phyloP scores from a whole-genome alignment of 179 eudicot species.

The Sideroxylon spinosum region DNA sequence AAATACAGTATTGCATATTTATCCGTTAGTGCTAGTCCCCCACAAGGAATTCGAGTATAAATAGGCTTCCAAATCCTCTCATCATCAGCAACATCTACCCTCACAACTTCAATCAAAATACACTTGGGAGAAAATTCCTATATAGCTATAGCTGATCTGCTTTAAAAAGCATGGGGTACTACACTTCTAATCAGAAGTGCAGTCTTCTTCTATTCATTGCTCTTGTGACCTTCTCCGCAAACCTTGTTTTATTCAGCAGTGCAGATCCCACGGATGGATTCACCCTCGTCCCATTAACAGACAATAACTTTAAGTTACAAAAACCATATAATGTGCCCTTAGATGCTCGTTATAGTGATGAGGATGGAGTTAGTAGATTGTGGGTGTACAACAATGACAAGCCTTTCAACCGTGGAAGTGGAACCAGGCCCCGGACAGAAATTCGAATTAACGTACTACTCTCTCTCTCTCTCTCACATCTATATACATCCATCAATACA shows the following conservation, averaged over 20 bases:
- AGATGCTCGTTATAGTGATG: background rate
- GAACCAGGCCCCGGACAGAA: constrained; percentile 3
- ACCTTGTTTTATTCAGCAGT: background rate
- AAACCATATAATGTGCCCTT: background rate
- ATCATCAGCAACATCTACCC: too few species aligned
- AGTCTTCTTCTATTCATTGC: background rate
- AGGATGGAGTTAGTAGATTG: background rate
- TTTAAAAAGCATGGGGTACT: too few species aligned
- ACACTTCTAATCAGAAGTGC: background rate
- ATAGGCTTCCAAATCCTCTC: too few species aligned
- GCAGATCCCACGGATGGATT: constrained; percentile 1
- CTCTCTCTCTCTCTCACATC: background rate
- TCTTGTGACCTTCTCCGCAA: background rate
- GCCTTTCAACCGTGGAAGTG: background rate
- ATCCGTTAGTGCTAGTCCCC: too few species aligned
- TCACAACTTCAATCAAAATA: too few species aligned
- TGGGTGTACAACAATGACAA: constrained; percentile 6
- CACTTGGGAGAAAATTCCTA: too few species aligned
- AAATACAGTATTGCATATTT: too few species aligned
- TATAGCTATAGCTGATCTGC: too few species aligned
- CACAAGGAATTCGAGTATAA: too few species aligned
- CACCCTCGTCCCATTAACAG: background rate
- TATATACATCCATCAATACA: too few species aligned
- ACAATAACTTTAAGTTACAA: background rate
- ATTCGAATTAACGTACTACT: background rate